Evolutionary conservation across 1,139 yeast genomes (phyloP).

Genomic region (Magnusiomyces fungicola): DNA sequence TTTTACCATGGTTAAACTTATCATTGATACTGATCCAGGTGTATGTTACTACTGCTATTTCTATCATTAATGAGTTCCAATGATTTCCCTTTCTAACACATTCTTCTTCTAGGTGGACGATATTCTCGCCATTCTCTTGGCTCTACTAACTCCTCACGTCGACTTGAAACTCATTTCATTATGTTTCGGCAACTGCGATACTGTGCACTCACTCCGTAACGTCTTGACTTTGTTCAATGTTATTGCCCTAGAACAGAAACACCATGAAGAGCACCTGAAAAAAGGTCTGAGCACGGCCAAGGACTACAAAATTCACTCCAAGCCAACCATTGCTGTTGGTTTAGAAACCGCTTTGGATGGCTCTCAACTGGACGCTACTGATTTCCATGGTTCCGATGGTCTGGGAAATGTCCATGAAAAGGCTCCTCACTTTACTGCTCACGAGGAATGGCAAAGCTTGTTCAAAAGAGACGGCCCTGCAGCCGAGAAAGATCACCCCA

Average conservation of each 20-base stretch:
- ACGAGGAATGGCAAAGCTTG: slow-evolving; percentile 25
- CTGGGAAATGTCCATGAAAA: slow-evolving; percentile 34
- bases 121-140: slow-evolving; percentile 34
- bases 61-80: neutral
- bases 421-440: slow-evolving; percentile 34
- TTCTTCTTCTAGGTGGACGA: slow-evolving; percentile 31
- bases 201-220: slow-evolving; percentile 32
- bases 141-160: slow-evolving; percentile 29
- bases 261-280: slow-evolving; percentile 21
- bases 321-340: slow-evolving; percentile 34
- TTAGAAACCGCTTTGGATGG: slow-evolving; percentile 29
- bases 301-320: neutral
- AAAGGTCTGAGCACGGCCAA: slow-evolving; percentile 20
- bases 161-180: slow-evolving; percentile 35
- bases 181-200: slow-evolving; percentile 37
- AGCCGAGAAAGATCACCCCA: neutral
- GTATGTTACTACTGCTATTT: slow-evolving; percentile 17
- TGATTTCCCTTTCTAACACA: neutral
- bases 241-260: slow-evolving; percentile 27
- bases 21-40: slow-evolving; percentile 38
- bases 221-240: slow-evolving; percentile 33
- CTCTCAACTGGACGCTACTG: slow-evolving; percentile 33
- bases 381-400: slow-evolving; percentile 38
- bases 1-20: slow-evolving; percentile 21
- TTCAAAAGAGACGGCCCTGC: slow-evolving; percentile 16